phyloP scores from a whole-genome alignment of 2,329 filamentous ascomycete species.

The Fusarium albidum region DNA sequence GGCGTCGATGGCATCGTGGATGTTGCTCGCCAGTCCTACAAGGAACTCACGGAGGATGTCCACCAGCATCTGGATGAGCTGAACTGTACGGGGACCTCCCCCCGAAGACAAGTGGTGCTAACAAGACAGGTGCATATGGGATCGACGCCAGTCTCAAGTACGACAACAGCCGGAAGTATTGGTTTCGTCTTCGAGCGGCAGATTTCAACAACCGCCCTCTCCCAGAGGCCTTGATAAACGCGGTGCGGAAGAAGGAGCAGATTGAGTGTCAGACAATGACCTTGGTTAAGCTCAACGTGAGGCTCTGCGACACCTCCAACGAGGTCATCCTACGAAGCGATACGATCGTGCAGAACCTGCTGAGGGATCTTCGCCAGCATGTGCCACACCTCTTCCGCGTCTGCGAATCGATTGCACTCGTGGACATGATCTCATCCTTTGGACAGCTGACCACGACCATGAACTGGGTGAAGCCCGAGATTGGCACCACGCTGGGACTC shows the following conservation, averaged over 20 bases:
- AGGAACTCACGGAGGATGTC: constrained; percentile 83
- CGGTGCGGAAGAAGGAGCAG: constrained; percentile 73
- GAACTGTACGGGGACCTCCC: constrained; percentile 57
- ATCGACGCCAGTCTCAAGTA: constrained; percentile 75
- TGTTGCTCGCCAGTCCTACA: constrained; percentile 87
- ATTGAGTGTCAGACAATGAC: constrained; percentile 89
- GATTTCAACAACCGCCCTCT: constrained; percentile 69
- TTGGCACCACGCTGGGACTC: constrained; percentile 74
- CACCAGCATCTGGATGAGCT: constrained; percentile 74
- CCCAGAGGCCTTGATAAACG: constrained; percentile 80
- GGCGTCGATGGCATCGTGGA: constrained; percentile 87
- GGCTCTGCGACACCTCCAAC: constrained; percentile 81
- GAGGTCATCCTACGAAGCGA: constrained; percentile 88
- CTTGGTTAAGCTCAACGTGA: constrained; percentile 80
- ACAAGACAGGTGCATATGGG: constrained; percentile 59
- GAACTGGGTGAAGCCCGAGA: constrained; percentile 70
- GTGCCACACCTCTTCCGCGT: constrained; percentile 81
- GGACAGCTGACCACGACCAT: constrained; percentile 73
- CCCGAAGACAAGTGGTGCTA: neutral
- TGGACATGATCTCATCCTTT: constrained; percentile 87
- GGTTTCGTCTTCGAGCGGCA: constrained; percentile 69
- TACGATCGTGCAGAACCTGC: constrained; percentile 74
- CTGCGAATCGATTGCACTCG: constrained; percentile 83
- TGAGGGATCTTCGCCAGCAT: constrained; percentile 74
- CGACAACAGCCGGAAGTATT: constrained; percentile 82